phyloP scores from a whole-genome alignment of 139 green algal species.

The Spirogloea muscicola region DNA sequence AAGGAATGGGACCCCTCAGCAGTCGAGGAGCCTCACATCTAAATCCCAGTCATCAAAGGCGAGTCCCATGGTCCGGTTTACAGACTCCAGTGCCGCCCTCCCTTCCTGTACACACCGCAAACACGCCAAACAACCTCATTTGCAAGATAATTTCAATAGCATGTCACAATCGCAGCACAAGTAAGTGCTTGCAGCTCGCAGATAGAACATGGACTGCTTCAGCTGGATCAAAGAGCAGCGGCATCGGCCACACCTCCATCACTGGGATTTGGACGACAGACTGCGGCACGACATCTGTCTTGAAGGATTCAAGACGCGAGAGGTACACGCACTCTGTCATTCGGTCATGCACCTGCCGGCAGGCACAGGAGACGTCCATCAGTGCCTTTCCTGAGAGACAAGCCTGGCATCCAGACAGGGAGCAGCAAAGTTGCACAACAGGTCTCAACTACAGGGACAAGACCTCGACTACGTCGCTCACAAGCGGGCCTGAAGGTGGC shows the following conservation, averaged over 20 bases:
- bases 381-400: constrained; percentile 9
- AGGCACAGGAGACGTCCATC: not conserved
- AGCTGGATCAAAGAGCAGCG: too few relatives aligned
- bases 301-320: constrained; percentile 63
- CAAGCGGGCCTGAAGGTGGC: too few relatives aligned
- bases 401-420: not conserved
- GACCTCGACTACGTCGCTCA: not conserved
- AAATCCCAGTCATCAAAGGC: constrained; percentile 96
- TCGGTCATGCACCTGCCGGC: constrained; percentile 85
- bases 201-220: too few relatives aligned
- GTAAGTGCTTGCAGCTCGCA: too few relatives aligned
- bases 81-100: constrained; percentile 11
- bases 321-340: constrained; percentile 96
- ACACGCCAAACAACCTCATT: not conserved
- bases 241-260: constrained; percentile 69
- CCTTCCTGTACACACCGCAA: constrained; percentile 20
- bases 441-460: not conserved
- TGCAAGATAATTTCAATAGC: too few relatives aligned
- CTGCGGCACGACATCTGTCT: constrained; percentile 52
- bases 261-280: constrained; percentile 82
- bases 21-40: too few relatives aligned
- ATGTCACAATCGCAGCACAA: too few relatives aligned
- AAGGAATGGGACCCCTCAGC: too few relatives aligned
- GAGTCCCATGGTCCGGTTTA: constrained; percentile 70
- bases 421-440: not conserved